These are phyloP conservation scores for Effrenium voratum DNA, from an alignment of 73 alveolate species.

Conservation along the genomic window DNA sequence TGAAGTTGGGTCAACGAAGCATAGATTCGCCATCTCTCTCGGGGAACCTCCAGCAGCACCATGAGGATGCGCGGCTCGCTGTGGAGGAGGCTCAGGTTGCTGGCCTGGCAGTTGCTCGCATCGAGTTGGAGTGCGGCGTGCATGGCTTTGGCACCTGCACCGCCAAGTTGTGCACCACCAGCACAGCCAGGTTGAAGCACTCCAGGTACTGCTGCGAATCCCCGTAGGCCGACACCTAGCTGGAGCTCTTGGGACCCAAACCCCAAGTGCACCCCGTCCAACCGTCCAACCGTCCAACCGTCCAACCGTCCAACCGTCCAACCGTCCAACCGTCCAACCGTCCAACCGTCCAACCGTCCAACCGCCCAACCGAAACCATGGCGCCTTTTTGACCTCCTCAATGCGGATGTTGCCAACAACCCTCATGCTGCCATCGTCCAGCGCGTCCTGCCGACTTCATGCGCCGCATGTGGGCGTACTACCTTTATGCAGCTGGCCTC, in stretches of 20 bases:
- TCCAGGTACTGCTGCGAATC: constrained; percentile 72
- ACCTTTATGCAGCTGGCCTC: background rate
- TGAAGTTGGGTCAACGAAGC: background rate
- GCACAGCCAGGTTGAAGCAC: constrained; percentile 77
- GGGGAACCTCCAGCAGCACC: constrained; percentile 28
- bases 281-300: background rate
- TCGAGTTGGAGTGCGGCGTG: background rate
- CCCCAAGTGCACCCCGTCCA: background rate
- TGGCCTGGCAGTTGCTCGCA: constrained; percentile 5
- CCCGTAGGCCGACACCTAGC: constrained; percentile 60
- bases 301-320: too few species aligned
- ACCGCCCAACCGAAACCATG: too few species aligned
- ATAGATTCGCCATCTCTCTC: background rate
- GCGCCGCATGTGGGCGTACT: background rate
- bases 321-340: too few species aligned
- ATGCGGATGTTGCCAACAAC: constrained; percentile 70
- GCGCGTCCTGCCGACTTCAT: background rate
- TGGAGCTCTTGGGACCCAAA: background rate
- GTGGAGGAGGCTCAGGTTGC: constrained; percentile 50
- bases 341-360: too few species aligned
- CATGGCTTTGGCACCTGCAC: constrained; percentile 14
- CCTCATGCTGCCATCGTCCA: constrained; percentile 39
- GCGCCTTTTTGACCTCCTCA: constrained; percentile 40
- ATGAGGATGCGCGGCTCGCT: constrained; percentile 81
- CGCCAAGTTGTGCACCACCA: constrained; percentile 83